phyloP scores from a whole-genome alignment of 2,329 filamentous ascomycete species.

The Mollisia scopiformis region DNA sequence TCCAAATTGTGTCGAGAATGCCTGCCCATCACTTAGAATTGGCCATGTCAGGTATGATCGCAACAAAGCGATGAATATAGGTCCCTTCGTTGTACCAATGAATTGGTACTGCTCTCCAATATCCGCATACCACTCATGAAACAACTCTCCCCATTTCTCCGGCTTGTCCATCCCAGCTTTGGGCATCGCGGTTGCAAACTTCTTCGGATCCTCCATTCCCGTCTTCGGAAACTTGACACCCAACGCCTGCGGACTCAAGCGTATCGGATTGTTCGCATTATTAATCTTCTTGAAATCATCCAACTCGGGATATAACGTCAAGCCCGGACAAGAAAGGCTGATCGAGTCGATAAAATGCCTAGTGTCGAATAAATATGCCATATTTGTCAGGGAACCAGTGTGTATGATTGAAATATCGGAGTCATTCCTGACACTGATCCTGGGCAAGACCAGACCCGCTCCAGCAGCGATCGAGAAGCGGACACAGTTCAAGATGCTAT shows the following conservation, averaged over 20 bases:
- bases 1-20: slow-evolving; percentile 40
- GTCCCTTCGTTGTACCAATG: not conserved
- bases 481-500: slow-evolving; percentile 34
- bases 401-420: slow-evolving; percentile 25
- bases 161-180: not conserved
- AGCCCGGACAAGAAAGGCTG: slow-evolving; percentile 29
- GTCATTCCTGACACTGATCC: slow-evolving; percentile 22
- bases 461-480: slow-evolving; percentile 33
- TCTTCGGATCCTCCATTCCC: not conserved
- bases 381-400: slow-evolving; percentile 12
- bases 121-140: not conserved
- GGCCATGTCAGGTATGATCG: slow-evolving; percentile 42
- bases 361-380: slow-evolving; percentile 33
- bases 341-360: slow-evolving; percentile 31
- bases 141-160: not conserved
- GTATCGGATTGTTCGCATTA: not conserved
- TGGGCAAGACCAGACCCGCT: slow-evolving; percentile 24
- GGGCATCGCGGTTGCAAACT: not conserved
- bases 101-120: not conserved
- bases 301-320: not conserved
- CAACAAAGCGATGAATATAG: slow-evolving; percentile 20
- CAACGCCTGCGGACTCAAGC: not conserved
- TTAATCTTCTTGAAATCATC: not conserved
- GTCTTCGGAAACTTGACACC: not conserved
- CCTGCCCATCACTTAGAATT: slow-evolving; percentile 36